phyloP scores from a whole-genome alignment of 1,139 yeast genomes.

The Arxiozyma telluris region DNA sequence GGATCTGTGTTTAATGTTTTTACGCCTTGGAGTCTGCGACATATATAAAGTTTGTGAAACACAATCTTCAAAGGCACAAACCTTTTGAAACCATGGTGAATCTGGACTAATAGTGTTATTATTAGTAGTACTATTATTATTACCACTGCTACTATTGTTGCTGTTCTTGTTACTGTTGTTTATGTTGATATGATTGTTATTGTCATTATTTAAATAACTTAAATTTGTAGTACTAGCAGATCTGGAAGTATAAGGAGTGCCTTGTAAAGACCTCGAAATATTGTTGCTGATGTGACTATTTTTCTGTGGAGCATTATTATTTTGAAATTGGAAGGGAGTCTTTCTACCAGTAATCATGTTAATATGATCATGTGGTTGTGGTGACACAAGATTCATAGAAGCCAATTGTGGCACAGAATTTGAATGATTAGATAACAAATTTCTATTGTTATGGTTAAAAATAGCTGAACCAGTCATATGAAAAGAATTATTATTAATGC shows the following conservation, averaged over 20 bases:
- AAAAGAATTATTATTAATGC: not conserved
- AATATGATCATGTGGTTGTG: not conserved
- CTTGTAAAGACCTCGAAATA: not conserved
- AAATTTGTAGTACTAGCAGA: not conserved
- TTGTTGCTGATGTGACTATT: slow-evolving; percentile 1
- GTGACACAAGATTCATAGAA: not conserved
- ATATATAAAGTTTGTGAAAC: slow-evolving; percentile 33
- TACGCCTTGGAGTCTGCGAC: slow-evolving; percentile 30
- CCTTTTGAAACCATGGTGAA: slow-evolving; percentile 37
- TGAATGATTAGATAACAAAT: slow-evolving; percentile 1
- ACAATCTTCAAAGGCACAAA: slow-evolving; percentile 41
- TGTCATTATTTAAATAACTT: slow-evolving; percentile 4
- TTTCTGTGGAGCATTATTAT: not conserved
- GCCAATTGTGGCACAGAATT: slow-evolving; percentile 2
- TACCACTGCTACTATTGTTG: slow-evolving; percentile 5
- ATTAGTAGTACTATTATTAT: slow-evolving; percentile 13
- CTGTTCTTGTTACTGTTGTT: slow-evolving; percentile 34
- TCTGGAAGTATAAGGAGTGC: not conserved
- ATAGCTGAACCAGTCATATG: not conserved
- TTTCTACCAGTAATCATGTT: slow-evolving; percentile 2
- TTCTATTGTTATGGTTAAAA: slow-evolving; percentile 2
- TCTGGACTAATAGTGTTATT: slow-evolving; percentile 26
- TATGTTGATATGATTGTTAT: slow-evolving; percentile 10
- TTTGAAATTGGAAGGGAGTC: slow-evolving; percentile 2
- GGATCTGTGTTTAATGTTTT: slow-evolving; percentile 20